Conservation (phyloP, 1,284 basidiomycete species). For the Athelia psychrophila region DNA sequence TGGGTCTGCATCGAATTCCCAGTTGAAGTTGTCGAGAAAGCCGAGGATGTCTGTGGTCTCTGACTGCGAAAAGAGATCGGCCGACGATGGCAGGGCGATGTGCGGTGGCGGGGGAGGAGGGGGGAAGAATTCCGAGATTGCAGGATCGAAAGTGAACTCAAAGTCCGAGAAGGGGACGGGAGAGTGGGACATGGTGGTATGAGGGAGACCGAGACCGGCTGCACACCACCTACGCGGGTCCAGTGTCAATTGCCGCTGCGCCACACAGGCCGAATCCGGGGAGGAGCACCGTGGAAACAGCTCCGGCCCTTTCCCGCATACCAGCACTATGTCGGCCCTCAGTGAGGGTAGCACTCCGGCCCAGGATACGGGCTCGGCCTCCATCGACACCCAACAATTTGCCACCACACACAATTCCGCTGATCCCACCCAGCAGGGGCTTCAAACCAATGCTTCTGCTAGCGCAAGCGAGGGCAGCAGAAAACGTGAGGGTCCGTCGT, state of each 20-base stretch:
- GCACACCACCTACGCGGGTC: too few species aligned
- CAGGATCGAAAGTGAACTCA: slow-evolving; percentile 60
- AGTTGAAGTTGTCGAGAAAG: slow-evolving; percentile 75
- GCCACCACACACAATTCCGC: not conserved
- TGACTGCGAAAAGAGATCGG: slow-evolving; percentile 69
- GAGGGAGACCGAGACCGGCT: slow-evolving; percentile 8
- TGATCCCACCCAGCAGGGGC: slow-evolving; percentile 10
- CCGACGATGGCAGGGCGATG: slow-evolving; percentile 52
- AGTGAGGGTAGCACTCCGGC: slow-evolving; percentile 55
- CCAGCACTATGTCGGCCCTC: slow-evolving; percentile 66
- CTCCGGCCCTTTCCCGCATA: slow-evolving; percentile 29
- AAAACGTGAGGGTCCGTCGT: slow-evolving; percentile 37
- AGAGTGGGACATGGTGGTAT: slow-evolving; percentile 33
- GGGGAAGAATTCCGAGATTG: slow-evolving; percentile 36
- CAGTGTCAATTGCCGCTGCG: too few species aligned
- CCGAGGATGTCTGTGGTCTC: slow-evolving; percentile 72
- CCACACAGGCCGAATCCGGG: too few species aligned
- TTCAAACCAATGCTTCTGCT: slow-evolving; percentile 16
- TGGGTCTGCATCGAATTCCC: slow-evolving; percentile 43
- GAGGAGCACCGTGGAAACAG: too few species aligned
- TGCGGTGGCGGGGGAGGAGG: not conserved
- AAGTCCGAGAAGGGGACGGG: slow-evolving; percentile 60
- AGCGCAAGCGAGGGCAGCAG: slow-evolving; percentile 38
- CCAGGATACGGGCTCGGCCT: slow-evolving; percentile 49
- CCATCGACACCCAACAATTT: slow-evolving; percentile 55